Percentiles rank a stretch among this genome's conserved stretches.
phyloP scores from a whole-genome alignment of 208 protist genomes.

The Strigomonas galati region DNA sequence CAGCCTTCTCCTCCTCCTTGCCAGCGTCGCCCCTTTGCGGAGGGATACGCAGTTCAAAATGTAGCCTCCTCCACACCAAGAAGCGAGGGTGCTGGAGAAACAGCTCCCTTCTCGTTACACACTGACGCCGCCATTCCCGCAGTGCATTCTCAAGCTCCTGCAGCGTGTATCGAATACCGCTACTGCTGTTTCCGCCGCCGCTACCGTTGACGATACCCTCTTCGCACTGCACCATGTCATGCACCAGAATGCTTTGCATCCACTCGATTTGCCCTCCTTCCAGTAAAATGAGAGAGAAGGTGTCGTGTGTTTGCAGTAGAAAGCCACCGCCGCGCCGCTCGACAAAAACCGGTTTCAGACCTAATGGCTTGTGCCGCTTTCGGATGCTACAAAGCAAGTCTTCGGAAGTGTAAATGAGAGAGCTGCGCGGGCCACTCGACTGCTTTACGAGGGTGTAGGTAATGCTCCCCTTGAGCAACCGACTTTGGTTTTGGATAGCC shows the following conservation, averaged over 20 bases:
- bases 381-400: not conserved
- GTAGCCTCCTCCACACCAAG: not conserved
- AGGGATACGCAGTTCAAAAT: no score
- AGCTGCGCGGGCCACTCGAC: conserved; percentile 48
- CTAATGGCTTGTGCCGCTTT: not conserved
- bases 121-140: not conserved
- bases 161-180: not conserved
- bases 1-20: no score
- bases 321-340: not conserved
- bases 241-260: not conserved
- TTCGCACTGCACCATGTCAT: not conserved
- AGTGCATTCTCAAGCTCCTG: not conserved
- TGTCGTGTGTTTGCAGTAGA: not conserved
- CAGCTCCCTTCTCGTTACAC: not conserved
- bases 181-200: not conserved
- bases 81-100: not conserved
- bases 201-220: not conserved
- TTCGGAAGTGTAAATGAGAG: conserved; percentile 52
- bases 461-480: conserved; percentile 75
- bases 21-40: no score
- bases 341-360: not conserved
- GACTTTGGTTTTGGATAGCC: conserved; percentile 70
- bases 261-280: not conserved
- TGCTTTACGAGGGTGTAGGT: conserved; percentile 69
- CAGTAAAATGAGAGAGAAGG: not conserved